A percentile compares a stretch with the other conserved stretches of the same genome.
These are phyloP conservation scores for Apophysomyces elegans DNA, from an alignment of 371 early-diverging fungal species.

Conservation along the genomic window DNA sequence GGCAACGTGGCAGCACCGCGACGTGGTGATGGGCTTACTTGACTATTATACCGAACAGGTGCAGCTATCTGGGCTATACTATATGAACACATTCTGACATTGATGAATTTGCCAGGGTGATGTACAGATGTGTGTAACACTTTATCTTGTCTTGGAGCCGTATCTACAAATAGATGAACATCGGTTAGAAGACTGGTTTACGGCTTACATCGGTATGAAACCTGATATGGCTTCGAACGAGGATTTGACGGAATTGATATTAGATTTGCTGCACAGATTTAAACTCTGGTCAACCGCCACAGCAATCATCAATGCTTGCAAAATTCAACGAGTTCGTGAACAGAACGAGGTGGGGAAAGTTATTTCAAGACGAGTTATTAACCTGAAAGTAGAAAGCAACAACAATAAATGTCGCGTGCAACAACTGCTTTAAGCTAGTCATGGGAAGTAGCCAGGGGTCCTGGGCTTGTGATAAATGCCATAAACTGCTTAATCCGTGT, in stretches of 20 bases:
- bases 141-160: constrained; percentile 64
- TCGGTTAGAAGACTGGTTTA: constrained; percentile 71
- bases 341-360: constrained; percentile 54
- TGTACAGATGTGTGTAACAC: constrained; percentile 84
- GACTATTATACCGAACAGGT: constrained; percentile 80
- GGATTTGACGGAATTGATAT: not conserved
- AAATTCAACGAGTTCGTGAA: constrained; percentile 55
- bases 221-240: not conserved
- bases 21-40: constrained; percentile 59
- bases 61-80: not conserved
- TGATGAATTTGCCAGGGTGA: constrained; percentile 56
- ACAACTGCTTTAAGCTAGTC: constrained; percentile 72
- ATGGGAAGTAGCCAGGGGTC: constrained; percentile 55
- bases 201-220: constrained; percentile 68
- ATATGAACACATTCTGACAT: not conserved
- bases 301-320: constrained; percentile 63
- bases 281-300: constrained; percentile 75
- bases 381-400: constrained; percentile 63
- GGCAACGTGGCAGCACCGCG: constrained; percentile 61
- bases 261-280: constrained; percentile 79
- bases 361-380: constrained; percentile 1
- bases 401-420: constrained; percentile 74
- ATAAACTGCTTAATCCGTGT: constrained; percentile 65
- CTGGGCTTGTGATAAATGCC: constrained; percentile 81
- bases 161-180: constrained; percentile 50